A percentile compares a stretch with the other conserved stretches of the same genome.
Evolutionary conservation across 805 yeast species (phyloP).

Genomic region (Kregervanrija delftensis): DNA sequence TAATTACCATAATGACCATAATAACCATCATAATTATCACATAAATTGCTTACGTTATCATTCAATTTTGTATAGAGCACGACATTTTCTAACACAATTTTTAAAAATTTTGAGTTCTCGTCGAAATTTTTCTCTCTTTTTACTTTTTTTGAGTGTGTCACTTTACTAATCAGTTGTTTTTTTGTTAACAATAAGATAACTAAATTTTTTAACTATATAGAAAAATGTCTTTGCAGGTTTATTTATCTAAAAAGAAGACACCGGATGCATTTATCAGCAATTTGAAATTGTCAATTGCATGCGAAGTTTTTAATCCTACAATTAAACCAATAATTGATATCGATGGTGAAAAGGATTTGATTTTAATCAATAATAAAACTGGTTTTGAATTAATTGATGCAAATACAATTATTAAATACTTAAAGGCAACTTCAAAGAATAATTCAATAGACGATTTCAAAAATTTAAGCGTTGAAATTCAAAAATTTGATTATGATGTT

Average conservation of each 20-base stretch:
- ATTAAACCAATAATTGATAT: slow-evolving; percentile 4
- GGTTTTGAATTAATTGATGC: slow-evolving; percentile 52
- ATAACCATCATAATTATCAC: not conserved
- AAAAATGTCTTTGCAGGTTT: slow-evolving; percentile 22
- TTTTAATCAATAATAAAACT: slow-evolving; percentile 28
- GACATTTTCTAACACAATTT: too few relatives aligned
- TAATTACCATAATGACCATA: not conserved
- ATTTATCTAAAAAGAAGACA: slow-evolving; percentile 7
- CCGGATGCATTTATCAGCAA: slow-evolving; percentile 30
- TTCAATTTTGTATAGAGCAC: too few relatives aligned
- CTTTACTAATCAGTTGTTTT: too few relatives aligned
- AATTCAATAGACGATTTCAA: slow-evolving; percentile 5
- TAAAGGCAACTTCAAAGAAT: slow-evolving; percentile 28
- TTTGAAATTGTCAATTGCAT: slow-evolving; percentile 34
- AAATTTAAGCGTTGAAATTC: slow-evolving; percentile 3
- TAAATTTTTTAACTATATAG: too few relatives aligned
- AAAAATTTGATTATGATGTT: slow-evolving; percentile 6
- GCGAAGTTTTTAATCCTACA: slow-evolving; percentile 3
- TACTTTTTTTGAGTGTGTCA: too few relatives aligned
- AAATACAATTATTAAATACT: slow-evolving; percentile 63
- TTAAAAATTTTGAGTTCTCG: too few relatives aligned
- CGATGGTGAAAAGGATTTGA: slow-evolving; percentile 8
- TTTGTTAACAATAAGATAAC: too few relatives aligned
- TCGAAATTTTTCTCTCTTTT: too few relatives aligned
- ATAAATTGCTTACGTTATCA: too few relatives aligned